Evolutionary conservation across 2,329 filamentous ascomycete genomes (phyloP).

Genomic region (Cercospora janseana): DNA sequence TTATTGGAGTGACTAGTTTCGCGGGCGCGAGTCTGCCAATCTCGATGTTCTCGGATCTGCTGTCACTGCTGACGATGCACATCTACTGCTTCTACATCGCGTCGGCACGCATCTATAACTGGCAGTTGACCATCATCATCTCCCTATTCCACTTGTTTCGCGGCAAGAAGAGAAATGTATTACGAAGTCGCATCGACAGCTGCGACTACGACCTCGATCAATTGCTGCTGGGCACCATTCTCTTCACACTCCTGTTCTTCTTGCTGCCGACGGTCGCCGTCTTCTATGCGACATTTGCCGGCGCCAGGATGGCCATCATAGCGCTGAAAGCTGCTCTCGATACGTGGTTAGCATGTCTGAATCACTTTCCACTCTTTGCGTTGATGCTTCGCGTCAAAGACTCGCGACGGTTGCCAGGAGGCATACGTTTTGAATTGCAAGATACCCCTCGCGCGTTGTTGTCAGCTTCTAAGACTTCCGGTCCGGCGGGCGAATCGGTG

Average conservation of each 20-base stretch:
- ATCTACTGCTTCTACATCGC: slow-evolving; percentile 98
- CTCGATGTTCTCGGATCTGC: slow-evolving; percentile 87
- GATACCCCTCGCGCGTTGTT: slow-evolving; percentile 56
- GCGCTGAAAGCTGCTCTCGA: slow-evolving; percentile 87
- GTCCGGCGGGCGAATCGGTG: slow-evolving; percentile 36
- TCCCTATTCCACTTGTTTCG: slow-evolving; percentile 98
- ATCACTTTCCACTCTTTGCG: slow-evolving; percentile 96
- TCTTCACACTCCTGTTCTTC: slow-evolving; percentile 95
- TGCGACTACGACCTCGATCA: slow-evolving; percentile 99
- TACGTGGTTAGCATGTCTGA: slow-evolving; percentile 86
- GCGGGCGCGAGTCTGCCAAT: slow-evolving; percentile 96
- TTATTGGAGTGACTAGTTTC: slow-evolving; percentile 92
- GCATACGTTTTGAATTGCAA: slow-evolving; percentile 86
- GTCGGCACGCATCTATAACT: slow-evolving; percentile 94
- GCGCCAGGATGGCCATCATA: slow-evolving; percentile 92
- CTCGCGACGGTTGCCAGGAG: slow-evolving; percentile 80
- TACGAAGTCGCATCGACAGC: slow-evolving; percentile 95
- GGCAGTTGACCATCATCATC: slow-evolving; percentile 94
- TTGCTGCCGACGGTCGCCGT: slow-evolving; percentile 91
- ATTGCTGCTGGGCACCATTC: slow-evolving; percentile 88
- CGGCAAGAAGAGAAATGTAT: slow-evolving; percentile 94
- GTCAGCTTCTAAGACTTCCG: slow-evolving; percentile 18
- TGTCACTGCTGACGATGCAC: slow-evolving; percentile 88
- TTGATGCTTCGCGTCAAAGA: slow-evolving; percentile 96
- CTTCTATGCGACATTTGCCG: slow-evolving; percentile 94